Base-by-base conservation (phyloP, 2,329 filamentous ascomycete species). In the Clonostachys byssicola region DNA sequence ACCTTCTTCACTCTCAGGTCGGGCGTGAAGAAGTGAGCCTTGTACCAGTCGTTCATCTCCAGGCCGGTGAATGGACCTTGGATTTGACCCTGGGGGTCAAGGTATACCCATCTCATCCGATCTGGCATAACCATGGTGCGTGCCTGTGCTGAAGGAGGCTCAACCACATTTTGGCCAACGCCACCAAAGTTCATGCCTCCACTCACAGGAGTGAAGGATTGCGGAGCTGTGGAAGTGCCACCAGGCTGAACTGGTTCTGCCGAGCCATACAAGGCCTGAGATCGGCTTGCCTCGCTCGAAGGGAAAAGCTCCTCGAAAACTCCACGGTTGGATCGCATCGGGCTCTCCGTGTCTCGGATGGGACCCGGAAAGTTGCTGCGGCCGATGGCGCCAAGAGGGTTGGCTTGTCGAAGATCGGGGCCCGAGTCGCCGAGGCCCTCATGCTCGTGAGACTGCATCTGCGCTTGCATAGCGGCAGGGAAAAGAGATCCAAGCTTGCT, bases 21-120 rank as follows among this genome's bases (percentile, higher is more conserved):
- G 0, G 92, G 86, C 0, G 90, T 95, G 68, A 99, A 99, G 71
- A 97, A 99, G 42, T 92, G 92, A 36, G 92, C 92, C 65, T 97
- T 97, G 71, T 97, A 99, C 94, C 94, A 99, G 59, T 99, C 95
- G 56, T 99, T 95, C 94, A 99, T 99, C 67, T 99, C 94, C 44
- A 99, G 73, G 2, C 94, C 94, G 38, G 91, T 96, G 70, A 94
- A 99, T 0, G 94, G 94, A 0, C 94, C 94, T 62, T 99, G 94
- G 6, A 90, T 86, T 52, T 89, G 87, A 18, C 91, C 91, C 62
- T 95, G 89, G 6, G 94, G 94, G 62, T 99, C 94, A 45, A 95
- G 85, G 63, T 99, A 99, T 16, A 96, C 92, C 94, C 94, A 99
- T 58, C 92, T 81, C 91, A 99, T 99, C 13, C 95, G 81, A 65